Evolutionary conservation across 352 stramenopile species (phyloP).

Genomic region (Globisporangium ultimum): DNA sequence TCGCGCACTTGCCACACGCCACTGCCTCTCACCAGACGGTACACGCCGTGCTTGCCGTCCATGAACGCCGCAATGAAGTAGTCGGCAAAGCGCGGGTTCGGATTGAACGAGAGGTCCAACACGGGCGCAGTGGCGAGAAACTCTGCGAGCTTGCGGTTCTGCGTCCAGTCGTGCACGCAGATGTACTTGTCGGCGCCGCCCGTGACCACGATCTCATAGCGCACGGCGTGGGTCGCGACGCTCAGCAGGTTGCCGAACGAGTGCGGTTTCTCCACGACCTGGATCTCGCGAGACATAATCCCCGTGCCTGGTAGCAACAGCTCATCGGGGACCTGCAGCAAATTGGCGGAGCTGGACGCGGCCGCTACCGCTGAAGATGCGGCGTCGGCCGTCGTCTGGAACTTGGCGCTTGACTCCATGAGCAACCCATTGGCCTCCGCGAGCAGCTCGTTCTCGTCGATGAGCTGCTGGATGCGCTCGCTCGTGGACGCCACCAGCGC

Average conservation of each 20-base stretch:
- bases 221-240: conserved; percentile 40
- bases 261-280: conserved; percentile 46
- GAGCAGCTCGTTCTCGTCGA: conserved; percentile 73
- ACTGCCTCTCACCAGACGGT: conserved; percentile 25
- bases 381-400: conserved; percentile 10
- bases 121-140: conserved; percentile 42
- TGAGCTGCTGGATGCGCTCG: conserved; percentile 48
- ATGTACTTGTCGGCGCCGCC: conserved; percentile 77
- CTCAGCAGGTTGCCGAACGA: conserved; percentile 68
- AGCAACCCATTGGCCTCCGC: conserved; percentile 70
- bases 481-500: conserved; percentile 25
- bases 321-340: conserved; percentile 62
- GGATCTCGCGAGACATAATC: conserved; percentile 23
- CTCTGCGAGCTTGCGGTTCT: conserved; percentile 35
- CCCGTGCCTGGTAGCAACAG: conserved; percentile 52
- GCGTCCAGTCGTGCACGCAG: conserved; percentile 64
- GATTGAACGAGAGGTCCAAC: conserved; percentile 62
- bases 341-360: not conserved
- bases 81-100: conserved; percentile 26
- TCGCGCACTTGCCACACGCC: conserved; percentile 35
- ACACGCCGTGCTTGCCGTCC: conserved; percentile 65
- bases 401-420: conserved; percentile 43
- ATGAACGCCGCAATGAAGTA: conserved; percentile 70
- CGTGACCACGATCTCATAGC: conserved; percentile 42
- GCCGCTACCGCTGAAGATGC: not conserved